phyloP scores from a whole-genome alignment of 1,284 basidiomycete species.

The Ganoderma boninense region DNA sequence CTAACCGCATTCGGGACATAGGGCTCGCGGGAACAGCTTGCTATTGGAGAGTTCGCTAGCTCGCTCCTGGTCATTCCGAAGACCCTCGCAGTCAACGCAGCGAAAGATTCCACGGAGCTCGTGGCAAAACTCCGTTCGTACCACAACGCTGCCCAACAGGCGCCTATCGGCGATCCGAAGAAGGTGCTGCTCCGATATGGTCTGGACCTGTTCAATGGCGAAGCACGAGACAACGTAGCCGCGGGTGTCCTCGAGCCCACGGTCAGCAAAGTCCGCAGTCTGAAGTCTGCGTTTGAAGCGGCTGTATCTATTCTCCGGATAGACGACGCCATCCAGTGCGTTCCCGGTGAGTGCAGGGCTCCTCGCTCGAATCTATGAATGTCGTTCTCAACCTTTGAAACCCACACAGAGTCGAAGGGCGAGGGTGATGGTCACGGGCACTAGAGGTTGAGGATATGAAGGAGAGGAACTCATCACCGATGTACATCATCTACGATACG shows the following conservation, averaged over 20 bases:
- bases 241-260: slow-evolving; percentile 97
- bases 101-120: slow-evolving; percentile 97
- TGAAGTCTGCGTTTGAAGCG: slow-evolving; percentile 97
- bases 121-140: slow-evolving; percentile 97
- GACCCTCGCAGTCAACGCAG: slow-evolving; percentile 96
- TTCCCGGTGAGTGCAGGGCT: slow-evolving; percentile 65
- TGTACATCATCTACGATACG: slow-evolving; percentile 31
- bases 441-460: slow-evolving; percentile 27
- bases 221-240: slow-evolving; percentile 93
- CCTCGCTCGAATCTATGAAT: background rate
- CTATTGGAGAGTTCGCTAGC: slow-evolving; percentile 97
- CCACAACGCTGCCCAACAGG: slow-evolving; percentile 97
- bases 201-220: slow-evolving; percentile 93
- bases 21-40: slow-evolving; percentile 98
- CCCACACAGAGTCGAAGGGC: slow-evolving; percentile 68
- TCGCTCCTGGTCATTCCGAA: slow-evolving; percentile 97
- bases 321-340: slow-evolving; percentile 92
- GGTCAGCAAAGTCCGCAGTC: slow-evolving; percentile 94
- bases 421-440: slow-evolving; percentile 54
- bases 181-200: slow-evolving; percentile 95
- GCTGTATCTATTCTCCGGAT: slow-evolving; percentile 95
- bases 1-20: slow-evolving; percentile 42
- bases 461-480: slow-evolving; percentile 20
- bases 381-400: slow-evolving; percentile 36
- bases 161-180: slow-evolving; percentile 92